A percentile compares a stretch with the other conserved stretches of the same genome.
Evolutionary conservation across 768 basidiomycete genomes (phyloP).

Genomic region (Mycena leptocephala): DNA sequence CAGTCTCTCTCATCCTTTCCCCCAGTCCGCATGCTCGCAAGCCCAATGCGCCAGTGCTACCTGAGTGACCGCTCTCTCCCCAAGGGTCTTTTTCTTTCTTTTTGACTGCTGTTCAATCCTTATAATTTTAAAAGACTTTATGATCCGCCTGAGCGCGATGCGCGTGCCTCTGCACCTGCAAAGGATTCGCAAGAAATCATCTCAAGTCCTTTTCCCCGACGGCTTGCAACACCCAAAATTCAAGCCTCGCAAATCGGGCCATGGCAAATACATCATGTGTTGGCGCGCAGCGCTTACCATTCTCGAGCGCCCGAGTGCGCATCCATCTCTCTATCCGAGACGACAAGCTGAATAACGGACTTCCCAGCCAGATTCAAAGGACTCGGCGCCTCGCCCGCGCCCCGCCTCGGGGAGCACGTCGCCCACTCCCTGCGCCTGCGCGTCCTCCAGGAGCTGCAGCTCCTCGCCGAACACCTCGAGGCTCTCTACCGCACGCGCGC

Average conservation of each 20-base stretch:
- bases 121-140: neutral
- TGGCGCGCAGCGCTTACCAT: constrained; percentile 65
- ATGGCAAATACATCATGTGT: constrained; percentile 73
- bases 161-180: constrained; percentile 8
- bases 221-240: constrained; percentile 80
- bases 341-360: neutral
- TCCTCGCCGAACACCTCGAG: constrained; percentile 66
- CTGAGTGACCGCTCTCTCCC: constrained; percentile 70
- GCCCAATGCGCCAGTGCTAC: constrained; percentile 73
- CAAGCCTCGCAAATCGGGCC: constrained; percentile 61
- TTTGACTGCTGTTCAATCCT: no score
- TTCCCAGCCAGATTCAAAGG: constrained; percentile 46
- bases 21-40: constrained; percentile 81
- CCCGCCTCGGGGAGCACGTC: constrained; percentile 70
- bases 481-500: constrained; percentile 30
- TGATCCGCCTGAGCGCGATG: constrained; percentile 12
- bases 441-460: constrained; percentile 81
- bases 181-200: constrained; percentile 34
- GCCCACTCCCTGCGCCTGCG: constrained; percentile 80
- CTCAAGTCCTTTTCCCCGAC: constrained; percentile 57
- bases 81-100: no score
- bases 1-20: constrained; percentile 17
- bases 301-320: constrained; percentile 34
- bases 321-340: neutral
- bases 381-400: constrained; percentile 50